Evolutionary conservation across 148 eudicot species (phyloP), one percentile per base, ranked within the genome.

Genomic region (Selenicereus undatus): DNA sequence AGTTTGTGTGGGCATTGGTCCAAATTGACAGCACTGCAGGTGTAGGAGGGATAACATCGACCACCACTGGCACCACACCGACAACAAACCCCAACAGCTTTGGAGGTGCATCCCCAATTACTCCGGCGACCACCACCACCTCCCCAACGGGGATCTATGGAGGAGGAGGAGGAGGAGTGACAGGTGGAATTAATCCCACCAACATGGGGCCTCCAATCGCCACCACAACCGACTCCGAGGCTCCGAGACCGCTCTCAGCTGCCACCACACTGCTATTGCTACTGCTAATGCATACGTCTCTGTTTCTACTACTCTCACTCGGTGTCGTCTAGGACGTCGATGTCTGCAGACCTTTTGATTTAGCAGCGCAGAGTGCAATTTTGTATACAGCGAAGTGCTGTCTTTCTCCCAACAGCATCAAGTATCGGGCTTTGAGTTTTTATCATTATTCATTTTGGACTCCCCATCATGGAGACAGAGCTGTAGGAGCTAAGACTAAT

Each of bases 181-280:
- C 82, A 42, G 45, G 74, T 18, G 71, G 69, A 4, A 2, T 73
- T 8, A 84, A 72, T 36, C 86, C 86, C 30, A 80, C 58, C 39
- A 24, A 27, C 32, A 76, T 84, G 81, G 83, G 81, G 14, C 86
- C 83, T 56, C 86, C 86, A 2, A 84, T 84, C 64, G 21, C 86
- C 48, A 80, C 83, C 4, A 73, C 78, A 48, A 81, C 76, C 1
- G 78, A 81, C 48, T 79, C 83, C 16, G 14, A 29, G 3, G 70
- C 83, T 18, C 18, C 78, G 26, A 21, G 2, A 17, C 7, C 32
- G 30, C 52, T 24, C 39, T 35, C 77, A 32, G 43, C 51, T 51
- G 52, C 73, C 58, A 73, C 3, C 56, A 68, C 50, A 16, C 51
- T 64, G n/a, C 43, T 76, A 8, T 21, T 76, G 5, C 22, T 76